Evolutionary conservation across 148 eudicot species (phyloP).

Genomic region (Pouteria glomerata): DNA sequence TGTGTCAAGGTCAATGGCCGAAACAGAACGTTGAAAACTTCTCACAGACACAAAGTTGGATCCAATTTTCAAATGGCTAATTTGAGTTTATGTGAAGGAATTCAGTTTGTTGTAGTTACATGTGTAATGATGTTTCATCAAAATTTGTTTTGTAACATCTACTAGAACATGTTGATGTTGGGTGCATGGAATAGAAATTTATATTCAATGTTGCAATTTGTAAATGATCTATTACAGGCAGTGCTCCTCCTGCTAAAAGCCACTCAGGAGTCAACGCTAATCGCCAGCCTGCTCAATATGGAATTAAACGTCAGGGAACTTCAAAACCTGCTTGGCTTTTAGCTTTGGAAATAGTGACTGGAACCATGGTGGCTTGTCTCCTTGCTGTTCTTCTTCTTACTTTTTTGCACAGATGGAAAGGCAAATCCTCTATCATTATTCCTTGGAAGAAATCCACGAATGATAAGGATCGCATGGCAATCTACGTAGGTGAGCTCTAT

Average conservation of each 20-base stretch:
- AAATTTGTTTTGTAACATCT: too few species aligned
- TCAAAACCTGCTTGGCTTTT: constrained; percentile 76
- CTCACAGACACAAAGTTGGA: too few species aligned
- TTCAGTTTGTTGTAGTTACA: too few species aligned
- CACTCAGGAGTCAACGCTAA: constrained; percentile 30
- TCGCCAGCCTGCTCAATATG: constrained; percentile 31
- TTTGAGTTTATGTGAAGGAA: too few species aligned
- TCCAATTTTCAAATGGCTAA: too few species aligned
- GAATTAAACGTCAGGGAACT: constrained; percentile 31
- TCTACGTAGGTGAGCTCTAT: constrained; percentile 48
- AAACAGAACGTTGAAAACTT: too few species aligned
- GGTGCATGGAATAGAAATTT: too few species aligned
- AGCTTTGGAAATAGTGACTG: constrained; percentile 74
- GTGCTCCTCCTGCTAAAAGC: constrained; percentile 37
- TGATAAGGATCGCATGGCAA: constrained; percentile 53
- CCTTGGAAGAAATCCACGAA: constrained; percentile 92
- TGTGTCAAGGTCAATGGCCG: too few species aligned
- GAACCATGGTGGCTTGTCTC: constrained; percentile 58
- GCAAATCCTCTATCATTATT: constrained; percentile 55
- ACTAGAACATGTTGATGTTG: too few species aligned
- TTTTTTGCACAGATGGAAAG: constrained; percentile 50
- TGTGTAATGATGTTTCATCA: too few species aligned
- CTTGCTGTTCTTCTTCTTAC: constrained; percentile 42
- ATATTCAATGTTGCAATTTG: too few species aligned
- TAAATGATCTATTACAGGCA: constrained; percentile 48